Evolutionary conservation across 805 yeast species (phyloP).

Genomic region (Zygotorulaspora chibaensis): DNA sequence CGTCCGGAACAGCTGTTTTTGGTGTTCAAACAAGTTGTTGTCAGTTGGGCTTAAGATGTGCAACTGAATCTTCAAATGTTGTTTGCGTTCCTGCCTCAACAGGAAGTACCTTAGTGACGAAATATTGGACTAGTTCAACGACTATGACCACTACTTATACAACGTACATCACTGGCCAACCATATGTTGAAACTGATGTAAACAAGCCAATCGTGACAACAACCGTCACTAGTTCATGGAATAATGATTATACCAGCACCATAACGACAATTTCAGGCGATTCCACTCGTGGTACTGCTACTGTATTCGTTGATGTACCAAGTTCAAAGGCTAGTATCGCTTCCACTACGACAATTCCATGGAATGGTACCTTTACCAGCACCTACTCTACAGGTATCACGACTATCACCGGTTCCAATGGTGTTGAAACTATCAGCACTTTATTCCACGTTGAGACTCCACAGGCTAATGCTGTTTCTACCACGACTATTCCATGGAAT

Average conservation of each 20-base stretch:
- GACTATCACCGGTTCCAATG: conserved; percentile 9
- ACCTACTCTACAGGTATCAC: conserved; percentile 13
- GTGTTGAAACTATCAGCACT: conserved; percentile 10
- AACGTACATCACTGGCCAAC: conserved; percentile 7
- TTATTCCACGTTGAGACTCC: conserved; percentile 12
- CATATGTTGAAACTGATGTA: conserved; percentile 7
- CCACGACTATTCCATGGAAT: conserved; percentile 14
- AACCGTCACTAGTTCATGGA: conserved; percentile 8
- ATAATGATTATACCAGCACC: conserved; percentile 4
- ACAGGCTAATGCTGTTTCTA: conserved; percentile 5
- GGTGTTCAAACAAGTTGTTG: conserved; percentile 12
- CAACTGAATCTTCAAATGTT: conserved; percentile 9
- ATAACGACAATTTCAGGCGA: conserved; percentile 9
- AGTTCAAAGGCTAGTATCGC: conserved; percentile 8
- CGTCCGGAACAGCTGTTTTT: conserved; percentile 3
- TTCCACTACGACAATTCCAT: conserved; percentile 12
- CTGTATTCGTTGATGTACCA: conserved; percentile 13
- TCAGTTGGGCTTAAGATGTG: conserved; percentile 11
- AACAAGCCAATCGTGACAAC: conserved; percentile 8
- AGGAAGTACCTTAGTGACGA: conserved; percentile 4
- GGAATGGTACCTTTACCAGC: conserved; percentile 16
- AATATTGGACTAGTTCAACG: conserved; percentile 8
- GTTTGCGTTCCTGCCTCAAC: conserved; percentile 11
- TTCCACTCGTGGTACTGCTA: conserved; percentile 9
- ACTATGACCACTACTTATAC: conserved; percentile 6